Evolutionary conservation across 495 filamentous ascomycete genomes (phyloP).

Genomic region (Recurvomyces mirabilis): DNA sequence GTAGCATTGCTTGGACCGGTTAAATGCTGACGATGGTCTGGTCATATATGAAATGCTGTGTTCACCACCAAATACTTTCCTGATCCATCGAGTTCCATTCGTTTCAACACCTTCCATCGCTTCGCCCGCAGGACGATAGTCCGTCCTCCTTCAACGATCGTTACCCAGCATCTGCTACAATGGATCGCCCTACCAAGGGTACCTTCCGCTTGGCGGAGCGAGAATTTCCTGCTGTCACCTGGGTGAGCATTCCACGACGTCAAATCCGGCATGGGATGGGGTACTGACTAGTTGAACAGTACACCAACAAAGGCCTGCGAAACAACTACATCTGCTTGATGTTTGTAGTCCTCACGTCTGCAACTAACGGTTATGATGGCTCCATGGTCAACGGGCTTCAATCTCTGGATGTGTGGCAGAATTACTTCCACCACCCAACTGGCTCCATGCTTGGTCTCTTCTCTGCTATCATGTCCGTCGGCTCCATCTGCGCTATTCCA

Average conservation of each 20-base stretch:
- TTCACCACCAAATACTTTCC: too few species aligned
- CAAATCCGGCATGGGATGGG: too few species aligned
- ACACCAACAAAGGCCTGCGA: constrained; percentile 45
- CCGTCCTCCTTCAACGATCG: too few species aligned
- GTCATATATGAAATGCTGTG: too few species aligned
- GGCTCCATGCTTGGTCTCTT: constrained; percentile 32
- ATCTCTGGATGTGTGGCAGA: constrained; percentile 19
- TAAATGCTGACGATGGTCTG: too few species aligned
- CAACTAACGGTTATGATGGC: constrained; percentile 57
- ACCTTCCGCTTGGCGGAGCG: constrained; percentile 22
- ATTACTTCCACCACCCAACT: constrained; percentile 23
- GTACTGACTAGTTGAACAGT: too few species aligned
- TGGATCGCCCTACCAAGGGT: constrained; percentile 14
- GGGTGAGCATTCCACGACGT: too few species aligned
- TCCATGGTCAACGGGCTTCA: constrained; percentile 28
- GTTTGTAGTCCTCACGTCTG: constrained; percentile 50
- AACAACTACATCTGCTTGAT: constrained; percentile 46
- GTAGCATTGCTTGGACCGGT: too few species aligned
- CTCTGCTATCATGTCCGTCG: constrained; percentile 56
- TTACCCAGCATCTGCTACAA: too few species aligned
- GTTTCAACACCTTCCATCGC: too few species aligned
- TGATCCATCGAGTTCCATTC: too few species aligned
- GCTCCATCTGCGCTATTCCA: constrained; percentile 58
- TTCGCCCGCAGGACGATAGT: too few species aligned
- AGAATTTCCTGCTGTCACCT: constrained; percentile 37